Evolutionary conservation across 1,139 yeast genomes (phyloP).

Genomic region (Zygotorulaspora mrakii): DNA sequence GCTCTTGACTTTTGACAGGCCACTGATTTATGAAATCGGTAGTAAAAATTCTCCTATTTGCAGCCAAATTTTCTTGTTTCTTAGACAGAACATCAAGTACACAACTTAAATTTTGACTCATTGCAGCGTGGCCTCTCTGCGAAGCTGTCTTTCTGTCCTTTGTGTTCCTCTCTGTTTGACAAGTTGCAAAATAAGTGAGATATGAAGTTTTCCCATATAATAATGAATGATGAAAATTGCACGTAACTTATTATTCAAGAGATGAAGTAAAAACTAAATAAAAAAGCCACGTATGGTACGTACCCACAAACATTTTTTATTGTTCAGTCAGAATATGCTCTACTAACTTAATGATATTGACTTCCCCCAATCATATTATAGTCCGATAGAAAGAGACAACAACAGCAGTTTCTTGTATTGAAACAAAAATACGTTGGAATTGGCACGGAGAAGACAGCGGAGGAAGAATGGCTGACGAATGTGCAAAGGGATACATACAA

Average conservation of each 20-base stretch:
- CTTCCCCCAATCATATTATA: constrained; percentile 6
- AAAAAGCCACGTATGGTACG: too few relatives aligned
- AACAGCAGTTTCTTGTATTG: constrained; percentile 26
- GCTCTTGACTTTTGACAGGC: constrained; percentile 13
- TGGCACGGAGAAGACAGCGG: constrained; percentile 31
- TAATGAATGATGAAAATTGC: too few relatives aligned
- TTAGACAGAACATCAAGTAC: constrained; percentile 17
- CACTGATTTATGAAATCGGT: constrained; percentile 19
- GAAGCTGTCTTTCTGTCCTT: background rate
- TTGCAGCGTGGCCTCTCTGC: background rate
- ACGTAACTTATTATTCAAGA: too few relatives aligned
- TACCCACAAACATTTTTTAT: too few relatives aligned
- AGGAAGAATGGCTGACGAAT: constrained; percentile 42
- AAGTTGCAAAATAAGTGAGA: background rate
- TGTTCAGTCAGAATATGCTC: background rate
- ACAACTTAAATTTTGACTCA: constrained; percentile 11
- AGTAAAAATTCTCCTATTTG: constrained; percentile 13
- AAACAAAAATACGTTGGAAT: constrained; percentile 34
- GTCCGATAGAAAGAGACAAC: constrained; percentile 34
- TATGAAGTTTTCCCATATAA: constrained; percentile 1
- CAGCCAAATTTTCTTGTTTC: constrained; percentile 5
- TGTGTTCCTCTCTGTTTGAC: background rate
- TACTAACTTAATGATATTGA: constrained; percentile 1
- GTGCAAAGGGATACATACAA: constrained; percentile 73
- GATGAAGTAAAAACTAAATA: too few relatives aligned